Base-by-base conservation (phyloP, 257 asterid genomes). In the Voacanga thouarsii region DNA sequence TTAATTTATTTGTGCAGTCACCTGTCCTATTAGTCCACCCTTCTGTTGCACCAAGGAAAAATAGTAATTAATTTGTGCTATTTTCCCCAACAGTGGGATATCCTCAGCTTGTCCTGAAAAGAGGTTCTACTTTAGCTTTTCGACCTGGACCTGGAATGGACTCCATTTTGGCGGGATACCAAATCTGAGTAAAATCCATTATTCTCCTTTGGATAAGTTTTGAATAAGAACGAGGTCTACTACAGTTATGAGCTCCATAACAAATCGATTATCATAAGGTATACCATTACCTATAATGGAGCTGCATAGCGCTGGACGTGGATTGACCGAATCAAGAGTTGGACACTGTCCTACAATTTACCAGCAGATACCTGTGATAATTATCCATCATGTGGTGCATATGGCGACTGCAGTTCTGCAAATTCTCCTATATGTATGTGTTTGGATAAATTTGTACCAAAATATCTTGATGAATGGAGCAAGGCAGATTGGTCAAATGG, bases 221-320 rank as follows among this genome's bases (percentile, higher is more conserved):
- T 33, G 1, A 33, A 33, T 33, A 33, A 33, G 37, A 33, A 33
- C 37, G 87, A 80, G 64, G 82, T 82, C 1, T 69, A 56, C 56
- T 85, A 81, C 63, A 7, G 12, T 19, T 74, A 53, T 41, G 37
- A 33, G 37, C 33, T 81, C 7, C 50, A 71, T 19, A 30, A 71
- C 6, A 49, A 56, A 39, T 76, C 84, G 21, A 79, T 18, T 16
- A 33, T 73, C 47, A 44, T 82, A 19, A 76, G 88, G 78, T 78
- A 39, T 64, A 76, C 75, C 0, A 16, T 88, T 43, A 75, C 16
- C 44, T 74, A 39, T 24, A 75, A 24, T 67, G 89, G 88, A 3
- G 78, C 64, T 12, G 83, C 78, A 11, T 74, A 82, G 50, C 82
- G 88, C 3, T 79, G 78, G 89, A 81, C 16, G 3, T 86, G 89